phyloP scores from a whole-genome alignment of 2,329 filamentous ascomycete species.

The Penicillium sp. region DNA sequence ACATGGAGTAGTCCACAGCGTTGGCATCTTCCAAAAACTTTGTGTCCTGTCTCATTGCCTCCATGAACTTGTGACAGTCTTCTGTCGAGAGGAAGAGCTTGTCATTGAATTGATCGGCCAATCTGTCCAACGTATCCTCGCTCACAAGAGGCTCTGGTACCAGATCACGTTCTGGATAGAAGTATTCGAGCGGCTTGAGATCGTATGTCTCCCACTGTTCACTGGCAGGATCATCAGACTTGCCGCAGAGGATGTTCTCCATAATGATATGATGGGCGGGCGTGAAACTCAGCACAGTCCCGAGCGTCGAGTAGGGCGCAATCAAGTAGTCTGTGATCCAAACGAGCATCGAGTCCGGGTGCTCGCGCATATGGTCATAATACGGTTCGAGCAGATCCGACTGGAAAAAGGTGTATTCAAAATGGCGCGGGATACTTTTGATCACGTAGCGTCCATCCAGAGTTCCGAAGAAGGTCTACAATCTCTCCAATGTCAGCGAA shows the following conservation, averaged over 20 bases:
- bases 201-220: slow-evolving; percentile 65
- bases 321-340: slow-evolving; percentile 66
- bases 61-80: slow-evolving; percentile 53
- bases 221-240: slow-evolving; percentile 40
- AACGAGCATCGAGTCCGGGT: slow-evolving; percentile 58
- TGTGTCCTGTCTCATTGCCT: slow-evolving; percentile 56
- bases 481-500: not conserved
- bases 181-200: slow-evolving; percentile 67
- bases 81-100: slow-evolving; percentile 54
- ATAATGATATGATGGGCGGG: slow-evolving; percentile 71
- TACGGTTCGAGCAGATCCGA: slow-evolving; percentile 62
- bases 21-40: slow-evolving; percentile 56
- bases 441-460: slow-evolving; percentile 61
- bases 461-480: slow-evolving; percentile 63
- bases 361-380: slow-evolving; percentile 54
- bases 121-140: slow-evolving; percentile 58
- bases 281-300: slow-evolving; percentile 53
- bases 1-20: slow-evolving; percentile 70
- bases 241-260: slow-evolving; percentile 66
- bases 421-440: slow-evolving; percentile 63
- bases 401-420: slow-evolving; percentile 66
- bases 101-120: slow-evolving; percentile 63
- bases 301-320: slow-evolving; percentile 51
- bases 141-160: slow-evolving; percentile 58
- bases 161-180: slow-evolving; percentile 68